Base-by-base conservation (phyloP, 495 filamentous ascomycete genomes). In the Delitschia confertaspora region DNA sequence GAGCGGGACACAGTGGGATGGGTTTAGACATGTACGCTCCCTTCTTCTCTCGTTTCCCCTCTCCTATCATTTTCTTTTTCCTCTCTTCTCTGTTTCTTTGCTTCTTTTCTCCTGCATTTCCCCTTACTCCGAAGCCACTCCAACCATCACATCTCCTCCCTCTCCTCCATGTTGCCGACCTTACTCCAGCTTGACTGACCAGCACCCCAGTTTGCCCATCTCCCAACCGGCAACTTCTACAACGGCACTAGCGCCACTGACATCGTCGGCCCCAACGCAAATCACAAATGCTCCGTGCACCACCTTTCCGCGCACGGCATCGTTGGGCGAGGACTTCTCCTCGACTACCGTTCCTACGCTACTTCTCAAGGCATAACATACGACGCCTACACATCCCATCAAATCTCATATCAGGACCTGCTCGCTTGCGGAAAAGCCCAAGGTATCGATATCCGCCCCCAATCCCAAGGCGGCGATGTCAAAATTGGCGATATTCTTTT, bases 1-100 rank as follows among this genome's bases (percentile, higher is more conserved):
- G 56, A 73, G 75, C 51, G 74, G 75, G 19, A 82, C 78, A 3
- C 83, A 89, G 61, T 87, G 83, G 83, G 83, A 88, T 54, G 78
- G 80, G 14, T 69, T 87, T n/a, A 67, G 79, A 34, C 82, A 85
- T 53, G 71, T 75, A 60, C 24, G 56, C 6, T 0, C n/a, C 11
- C 13, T n/a, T 14, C 33, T 23, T 5, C 8, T 33, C 18, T 33
- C 16, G 7, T 11, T 37, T 21, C 11, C 32, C 30, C 2, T 2
- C 30, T 31, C 6, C 33, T 20, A 4, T 13, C 11, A 14, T 2
- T 33, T 31, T 11, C 9, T 6, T 51, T 19, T n/a, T 35, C 3
- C 11, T 39, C 23, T 27, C n/a, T n/a, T n/a, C n/a, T n/a, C n/a
- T n/a, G n/a, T n/a, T n/a, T n/a, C n/a, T n/a, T n/a, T n/a, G n/a